These are phyloP conservation scores for Solanum chilense DNA, from an alignment of 257 asterid genomes.

Conservation along the genomic window DNA sequence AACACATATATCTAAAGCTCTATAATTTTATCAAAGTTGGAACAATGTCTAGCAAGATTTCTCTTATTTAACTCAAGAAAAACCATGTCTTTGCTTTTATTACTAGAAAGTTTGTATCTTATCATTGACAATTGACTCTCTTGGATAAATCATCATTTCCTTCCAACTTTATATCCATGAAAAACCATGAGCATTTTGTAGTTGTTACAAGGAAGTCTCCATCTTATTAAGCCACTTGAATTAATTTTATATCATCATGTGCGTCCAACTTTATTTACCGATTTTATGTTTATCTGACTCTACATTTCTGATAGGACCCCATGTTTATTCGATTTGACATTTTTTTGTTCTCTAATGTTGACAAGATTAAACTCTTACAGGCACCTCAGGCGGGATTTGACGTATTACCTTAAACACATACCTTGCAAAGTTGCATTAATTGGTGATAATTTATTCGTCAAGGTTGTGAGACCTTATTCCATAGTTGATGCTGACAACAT, in stretches of 20 bases:
- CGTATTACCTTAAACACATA: constrained; percentile 51
- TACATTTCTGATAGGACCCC: not conserved
- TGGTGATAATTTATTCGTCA: constrained; percentile 37
- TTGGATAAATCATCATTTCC: not conserved
- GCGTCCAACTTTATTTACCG: not conserved
- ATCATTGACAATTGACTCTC: not conserved
- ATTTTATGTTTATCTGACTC: not conserved
- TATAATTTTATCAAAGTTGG: not conserved
- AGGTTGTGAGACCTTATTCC: constrained; percentile 23
- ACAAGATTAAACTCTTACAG: constrained; percentile 15
- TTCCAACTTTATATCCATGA: not conserved
- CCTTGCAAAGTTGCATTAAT: constrained; percentile 63
- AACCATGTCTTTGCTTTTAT: not conserved
- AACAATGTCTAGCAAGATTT: not conserved
- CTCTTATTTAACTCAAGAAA: not conserved
- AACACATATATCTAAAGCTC: not conserved
- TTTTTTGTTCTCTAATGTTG: not conserved
- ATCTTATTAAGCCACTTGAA: not conserved
- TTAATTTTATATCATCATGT: not conserved
- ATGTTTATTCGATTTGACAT: not conserved
- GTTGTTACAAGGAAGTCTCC: not conserved
- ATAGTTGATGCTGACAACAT: constrained; percentile 22
- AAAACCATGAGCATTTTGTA: not conserved
- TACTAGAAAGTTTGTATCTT: not conserved
- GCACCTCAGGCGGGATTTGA: constrained; percentile 54